Evolutionary conservation across 805 yeast species (phyloP).

Genomic region (Candida gorgasii): DNA sequence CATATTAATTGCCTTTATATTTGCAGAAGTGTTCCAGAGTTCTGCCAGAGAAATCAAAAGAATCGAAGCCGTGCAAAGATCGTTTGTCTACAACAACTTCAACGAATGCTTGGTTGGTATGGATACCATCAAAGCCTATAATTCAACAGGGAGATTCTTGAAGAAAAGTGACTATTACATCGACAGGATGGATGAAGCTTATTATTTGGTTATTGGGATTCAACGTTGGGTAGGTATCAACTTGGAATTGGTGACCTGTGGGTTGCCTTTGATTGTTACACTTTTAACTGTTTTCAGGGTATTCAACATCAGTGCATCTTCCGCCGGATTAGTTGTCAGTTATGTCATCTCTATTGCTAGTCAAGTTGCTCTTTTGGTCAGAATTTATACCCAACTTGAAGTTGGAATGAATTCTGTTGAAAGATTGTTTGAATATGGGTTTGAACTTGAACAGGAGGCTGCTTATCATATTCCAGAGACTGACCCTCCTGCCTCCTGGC

Average conservation of each 20-base stretch:
- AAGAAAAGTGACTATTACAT: conserved; percentile 26
- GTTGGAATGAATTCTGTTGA: conserved; percentile 43
- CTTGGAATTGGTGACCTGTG: conserved; percentile 32
- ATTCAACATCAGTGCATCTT: conserved; percentile 34
- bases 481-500: conserved; percentile 48
- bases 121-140: conserved; percentile 38
- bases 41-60: conserved; percentile 41
- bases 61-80: conserved; percentile 41
- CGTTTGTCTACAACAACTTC: conserved; percentile 41
- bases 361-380: conserved; percentile 35
- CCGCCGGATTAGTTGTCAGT: conserved; percentile 37
- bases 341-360: conserved; percentile 39
- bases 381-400: conserved; percentile 39
- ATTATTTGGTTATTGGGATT: conserved; percentile 33
- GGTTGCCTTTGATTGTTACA: conserved; percentile 30
- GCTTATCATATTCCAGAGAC: conserved; percentile 48
- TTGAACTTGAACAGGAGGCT: conserved; percentile 65
- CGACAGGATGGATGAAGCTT: conserved; percentile 39
- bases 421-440: conserved; percentile 46
- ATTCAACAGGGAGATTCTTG: conserved; percentile 26
- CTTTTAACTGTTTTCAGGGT: conserved; percentile 36
- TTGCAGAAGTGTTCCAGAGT: conserved; percentile 38
- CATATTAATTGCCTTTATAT: conserved; percentile 23
- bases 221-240: conserved; percentile 41
- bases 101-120: conserved; percentile 39